phyloP scores from a whole-genome alignment of 768 basidiomycete species.

The Termitomyces bulborhizus region DNA sequence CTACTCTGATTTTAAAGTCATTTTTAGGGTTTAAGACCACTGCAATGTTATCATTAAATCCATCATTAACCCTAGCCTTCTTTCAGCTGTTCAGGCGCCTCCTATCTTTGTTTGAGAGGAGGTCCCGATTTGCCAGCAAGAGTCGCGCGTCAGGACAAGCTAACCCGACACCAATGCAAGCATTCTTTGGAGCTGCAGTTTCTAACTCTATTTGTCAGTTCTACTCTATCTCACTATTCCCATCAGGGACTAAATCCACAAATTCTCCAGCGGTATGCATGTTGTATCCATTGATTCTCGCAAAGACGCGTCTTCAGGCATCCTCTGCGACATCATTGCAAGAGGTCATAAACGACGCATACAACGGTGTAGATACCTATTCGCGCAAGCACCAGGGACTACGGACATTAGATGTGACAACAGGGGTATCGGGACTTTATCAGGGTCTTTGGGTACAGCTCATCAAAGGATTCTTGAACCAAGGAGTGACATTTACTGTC shows the following conservation, averaged over 20 bases:
- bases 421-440: background rate
- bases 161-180: background rate
- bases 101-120: background rate
- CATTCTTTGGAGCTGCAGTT: background rate
- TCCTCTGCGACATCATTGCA: background rate
- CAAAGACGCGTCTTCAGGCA: background rate
- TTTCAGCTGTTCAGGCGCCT: background rate
- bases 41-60: background rate
- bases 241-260: no score
- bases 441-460: background rate
- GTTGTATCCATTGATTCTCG: background rate
- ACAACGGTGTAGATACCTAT: background rate
- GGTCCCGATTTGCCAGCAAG: background rate
- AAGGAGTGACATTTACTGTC: background rate
- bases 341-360: background rate
- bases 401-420: background rate
- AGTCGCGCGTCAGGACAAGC: background rate
- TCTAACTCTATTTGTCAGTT: no score
- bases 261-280: background rate
- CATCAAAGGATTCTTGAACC: background rate
- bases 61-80: background rate
- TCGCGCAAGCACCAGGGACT: background rate
- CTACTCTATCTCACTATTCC: background rate
- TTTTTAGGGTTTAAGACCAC: background rate
- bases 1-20: background rate